These are phyloP conservation scores for Triticum timopheevii DNA, from an alignment of 176 grass and related monocot species.

Conservation along the genomic window DNA sequence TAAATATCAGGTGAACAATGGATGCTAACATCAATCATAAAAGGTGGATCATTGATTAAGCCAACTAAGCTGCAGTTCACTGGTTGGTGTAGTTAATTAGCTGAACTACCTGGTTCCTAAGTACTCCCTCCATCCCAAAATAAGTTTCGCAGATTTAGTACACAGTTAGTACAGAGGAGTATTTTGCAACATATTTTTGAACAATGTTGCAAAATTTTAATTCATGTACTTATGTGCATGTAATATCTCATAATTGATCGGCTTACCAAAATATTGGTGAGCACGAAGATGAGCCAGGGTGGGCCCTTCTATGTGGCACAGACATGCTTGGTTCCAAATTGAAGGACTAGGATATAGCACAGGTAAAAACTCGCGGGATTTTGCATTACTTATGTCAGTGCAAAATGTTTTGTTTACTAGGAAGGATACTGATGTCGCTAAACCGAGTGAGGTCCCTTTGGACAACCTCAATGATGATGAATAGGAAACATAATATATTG, in stretches of 20 bases:
- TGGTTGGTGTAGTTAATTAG: too few species aligned
- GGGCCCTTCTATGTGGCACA: slow-evolving; percentile 61
- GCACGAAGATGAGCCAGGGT: slow-evolving; percentile 61
- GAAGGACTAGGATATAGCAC: slow-evolving; percentile 80
- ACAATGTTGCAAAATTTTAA: not conserved
- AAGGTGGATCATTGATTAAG: not conserved
- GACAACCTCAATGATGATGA: too few species aligned
- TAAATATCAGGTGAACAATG: too few species aligned
- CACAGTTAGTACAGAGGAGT: too few species aligned
- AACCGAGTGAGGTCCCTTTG: too few species aligned
- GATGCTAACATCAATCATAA: not conserved
- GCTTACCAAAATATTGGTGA: slow-evolving; percentile 34
- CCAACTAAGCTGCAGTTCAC: too few species aligned
- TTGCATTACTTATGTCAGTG: not conserved
- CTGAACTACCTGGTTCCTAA: too few species aligned
- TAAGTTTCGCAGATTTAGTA: too few species aligned
- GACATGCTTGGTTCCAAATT: slow-evolving; percentile 80
- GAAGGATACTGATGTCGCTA: too few species aligned
- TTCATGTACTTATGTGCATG: not conserved
- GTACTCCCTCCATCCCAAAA: too few species aligned
- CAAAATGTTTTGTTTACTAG: not conserved
- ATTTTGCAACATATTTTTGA: not conserved
- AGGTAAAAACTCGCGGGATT: slow-evolving; percentile 36
- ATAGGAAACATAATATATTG: too few species aligned
- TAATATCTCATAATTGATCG: slow-evolving; percentile 11